A percentile compares a stretch with the other conserved stretches of the same genome.
These are phyloP conservation scores for Omphalotus olearius DNA, from an alignment of 1,284 basidiomycete genomes.

Conservation along the genomic window DNA sequence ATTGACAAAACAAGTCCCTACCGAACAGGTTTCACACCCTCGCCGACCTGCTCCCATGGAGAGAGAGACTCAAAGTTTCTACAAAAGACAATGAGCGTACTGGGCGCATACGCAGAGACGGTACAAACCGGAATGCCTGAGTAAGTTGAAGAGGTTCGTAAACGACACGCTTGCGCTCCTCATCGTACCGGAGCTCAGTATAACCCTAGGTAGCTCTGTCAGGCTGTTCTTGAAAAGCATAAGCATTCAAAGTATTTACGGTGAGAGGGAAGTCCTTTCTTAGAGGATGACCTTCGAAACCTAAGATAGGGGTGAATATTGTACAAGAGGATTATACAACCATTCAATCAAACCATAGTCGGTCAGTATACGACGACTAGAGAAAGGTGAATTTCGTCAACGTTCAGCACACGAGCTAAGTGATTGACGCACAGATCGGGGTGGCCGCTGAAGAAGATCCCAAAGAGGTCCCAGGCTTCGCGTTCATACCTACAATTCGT, in stretches of 20 bases:
- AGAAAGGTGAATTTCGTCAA: slow-evolving; percentile 12
- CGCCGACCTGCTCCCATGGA: slow-evolving; percentile 97
- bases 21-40: slow-evolving; percentile 67
- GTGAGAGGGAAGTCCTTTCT: slow-evolving; percentile 98
- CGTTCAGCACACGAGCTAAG: background rate
- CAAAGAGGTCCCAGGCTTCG: slow-evolving; percentile 97
- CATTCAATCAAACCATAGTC: slow-evolving; percentile 76
- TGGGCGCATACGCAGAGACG: slow-evolving; percentile 4
- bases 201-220: slow-evolving; percentile 62
- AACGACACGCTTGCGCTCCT: slow-evolving; percentile 97
- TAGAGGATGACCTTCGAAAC: slow-evolving; percentile 97
- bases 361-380: slow-evolving; percentile 90
- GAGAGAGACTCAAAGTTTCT: slow-evolving; percentile 94
- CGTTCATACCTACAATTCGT: slow-evolving; percentile 78
- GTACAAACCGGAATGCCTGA: slow-evolving; percentile 88
- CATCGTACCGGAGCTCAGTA: slow-evolving; percentile 96
- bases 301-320: slow-evolving; percentile 31
- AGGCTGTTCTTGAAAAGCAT: background rate
- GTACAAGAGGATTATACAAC: background rate
- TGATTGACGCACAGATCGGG: slow-evolving; percentile 81
- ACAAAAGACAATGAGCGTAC: slow-evolving; percentile 7
- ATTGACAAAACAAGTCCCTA: background rate
- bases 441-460: slow-evolving; percentile 95
- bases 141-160: slow-evolving; percentile 98
- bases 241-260: slow-evolving; percentile 37